Evolutionary conservation across 306 rosid species (phyloP).

Genomic region (Hylodesmum podocarpum): DNA sequence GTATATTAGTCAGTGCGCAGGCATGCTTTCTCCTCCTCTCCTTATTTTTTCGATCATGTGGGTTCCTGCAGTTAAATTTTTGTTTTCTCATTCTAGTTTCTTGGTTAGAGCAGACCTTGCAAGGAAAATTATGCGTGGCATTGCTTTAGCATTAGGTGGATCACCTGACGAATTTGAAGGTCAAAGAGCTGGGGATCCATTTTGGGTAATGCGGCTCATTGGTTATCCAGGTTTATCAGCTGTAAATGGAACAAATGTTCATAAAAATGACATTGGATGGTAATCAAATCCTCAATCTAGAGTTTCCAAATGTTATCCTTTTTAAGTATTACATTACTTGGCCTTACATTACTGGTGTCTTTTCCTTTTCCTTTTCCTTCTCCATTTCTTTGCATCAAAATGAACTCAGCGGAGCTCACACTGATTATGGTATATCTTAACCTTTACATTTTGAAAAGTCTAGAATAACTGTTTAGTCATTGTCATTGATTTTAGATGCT

Average conservation of each 20-base stretch:
- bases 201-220: constrained; percentile 82
- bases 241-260: constrained; percentile 35
- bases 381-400: constrained; percentile 22
- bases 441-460: constrained; percentile 16
- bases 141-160: constrained; percentile 85
- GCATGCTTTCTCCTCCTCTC: constrained; percentile 42
- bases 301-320: background rate
- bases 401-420: constrained; percentile 85
- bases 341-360: constrained; percentile 30
- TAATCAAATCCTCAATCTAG: constrained; percentile 30
- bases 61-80: background rate
- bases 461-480: constrained; percentile 21
- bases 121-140: constrained; percentile 80
- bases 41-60: background rate
- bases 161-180: constrained; percentile 92
- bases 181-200: constrained; percentile 85
- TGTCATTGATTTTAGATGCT: constrained; percentile 22
- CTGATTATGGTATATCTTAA: constrained; percentile 68
- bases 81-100: constrained; percentile 14
- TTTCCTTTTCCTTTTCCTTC: constrained; percentile 28
- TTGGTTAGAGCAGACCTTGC: constrained; percentile 65
- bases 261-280: constrained; percentile 79
- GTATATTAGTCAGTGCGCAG: constrained; percentile 73
- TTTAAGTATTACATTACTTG: background rate
- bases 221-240: constrained; percentile 70